Percentiles rank a stretch among this genome's conserved stretches.
phyloP scores from a whole-genome alignment of 495 filamentous ascomycete genomes.

The Evernia prunastri region DNA sequence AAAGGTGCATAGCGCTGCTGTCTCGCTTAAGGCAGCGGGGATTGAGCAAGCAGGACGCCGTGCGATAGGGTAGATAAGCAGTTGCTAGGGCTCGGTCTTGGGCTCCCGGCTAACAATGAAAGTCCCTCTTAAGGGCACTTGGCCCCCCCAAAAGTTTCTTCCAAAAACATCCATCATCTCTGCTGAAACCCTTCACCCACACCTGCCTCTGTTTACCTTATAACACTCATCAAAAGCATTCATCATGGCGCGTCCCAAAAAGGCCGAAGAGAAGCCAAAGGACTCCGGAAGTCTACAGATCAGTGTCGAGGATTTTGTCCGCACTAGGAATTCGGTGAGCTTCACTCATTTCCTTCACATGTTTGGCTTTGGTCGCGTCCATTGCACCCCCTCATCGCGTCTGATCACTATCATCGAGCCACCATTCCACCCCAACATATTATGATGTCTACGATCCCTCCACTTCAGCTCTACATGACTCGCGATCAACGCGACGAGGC shows the following conservation, averaged over 20 bases:
- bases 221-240: conserved; percentile 1
- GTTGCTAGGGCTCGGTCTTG: conserved; percentile 5
- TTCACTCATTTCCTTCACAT: conserved; percentile 20
- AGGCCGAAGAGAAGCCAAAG: conserved; percentile 40
- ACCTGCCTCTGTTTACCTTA: conserved; percentile 8
- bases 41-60: not conserved
- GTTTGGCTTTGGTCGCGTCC: conserved; percentile 23
- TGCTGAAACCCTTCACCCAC: conserved; percentile 8
- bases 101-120: not conserved
- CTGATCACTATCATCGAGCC: conserved; percentile 10
- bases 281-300: conserved; percentile 39
- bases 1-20: not conserved
- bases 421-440: not conserved
- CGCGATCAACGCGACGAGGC: conserved; percentile 18
- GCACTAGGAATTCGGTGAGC: conserved; percentile 61
- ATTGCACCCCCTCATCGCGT: conserved; percentile 26
- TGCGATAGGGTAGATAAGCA: conserved; percentile 13
- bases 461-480: conserved; percentile 9
- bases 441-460: conserved; percentile 4
- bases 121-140: conserved; percentile 15
- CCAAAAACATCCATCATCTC: conserved; percentile 9
- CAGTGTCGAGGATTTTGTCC: conserved; percentile 55
- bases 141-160: conserved; percentile 13
- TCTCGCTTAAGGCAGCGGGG: not conserved
- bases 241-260: conserved; percentile 44